These are phyloP conservation scores for Setaria italica DNA, from an alignment of 202 grass and related monocot genomes.

Conservation along the genomic window DNA sequence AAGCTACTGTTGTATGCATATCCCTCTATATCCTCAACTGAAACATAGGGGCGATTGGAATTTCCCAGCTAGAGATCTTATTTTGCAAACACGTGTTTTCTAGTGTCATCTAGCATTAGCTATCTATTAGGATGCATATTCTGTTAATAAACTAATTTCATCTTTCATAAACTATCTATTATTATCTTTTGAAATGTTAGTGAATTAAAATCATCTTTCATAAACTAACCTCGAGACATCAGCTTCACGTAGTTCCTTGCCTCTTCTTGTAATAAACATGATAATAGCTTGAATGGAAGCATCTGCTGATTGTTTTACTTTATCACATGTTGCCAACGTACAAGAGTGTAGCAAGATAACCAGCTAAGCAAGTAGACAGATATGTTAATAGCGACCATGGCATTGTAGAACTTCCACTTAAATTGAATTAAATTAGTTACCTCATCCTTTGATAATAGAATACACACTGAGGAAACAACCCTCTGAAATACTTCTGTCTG, in stretches of 20 bases:
- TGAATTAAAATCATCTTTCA: constrained; percentile 15
- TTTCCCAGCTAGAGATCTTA: constrained; percentile 20
- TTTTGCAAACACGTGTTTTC: constrained; percentile 20
- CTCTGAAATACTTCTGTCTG: constrained; percentile 87
- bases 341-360: constrained; percentile 84
- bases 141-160: constrained; percentile 23
- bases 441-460: constrained; percentile 93
- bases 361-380: constrained; percentile 61
- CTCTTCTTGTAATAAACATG: constrained; percentile 83
- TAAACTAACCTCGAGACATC: constrained; percentile 82
- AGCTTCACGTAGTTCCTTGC: constrained; percentile 86
- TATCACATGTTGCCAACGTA: constrained; percentile 82
- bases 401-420: constrained; percentile 23
- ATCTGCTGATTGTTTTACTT: constrained; percentile 97
- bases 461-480: constrained; percentile 82
- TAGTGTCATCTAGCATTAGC: constrained; percentile 29
- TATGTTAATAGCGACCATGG: constrained; percentile 26
- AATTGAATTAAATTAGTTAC: constrained; percentile 49
- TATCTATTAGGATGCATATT: neutral
- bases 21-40: constrained; percentile 25
- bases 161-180: constrained; percentile 34
- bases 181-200: neutral
- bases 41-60: neutral
- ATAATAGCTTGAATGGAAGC: constrained; percentile 93
- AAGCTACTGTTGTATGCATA: neutral